Base-by-base conservation (phyloP, 352 stramenopile genomes). In the Globisporangium spinosum region DNA sequence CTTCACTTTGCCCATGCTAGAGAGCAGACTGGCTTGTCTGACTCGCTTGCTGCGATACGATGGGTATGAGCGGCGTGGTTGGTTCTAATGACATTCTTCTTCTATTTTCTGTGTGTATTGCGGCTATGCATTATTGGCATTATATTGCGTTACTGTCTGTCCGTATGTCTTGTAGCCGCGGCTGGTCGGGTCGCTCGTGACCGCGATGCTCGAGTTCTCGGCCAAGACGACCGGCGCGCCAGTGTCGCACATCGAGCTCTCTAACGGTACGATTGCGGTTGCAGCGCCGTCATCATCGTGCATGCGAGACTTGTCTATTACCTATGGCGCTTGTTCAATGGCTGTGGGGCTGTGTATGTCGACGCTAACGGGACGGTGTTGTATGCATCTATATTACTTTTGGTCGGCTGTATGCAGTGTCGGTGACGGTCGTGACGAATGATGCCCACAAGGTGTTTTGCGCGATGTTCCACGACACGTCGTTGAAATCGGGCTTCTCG, bases 151-250 rank as follows among this genome's bases (percentile, higher is more conserved):
- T 22, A 5, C 10, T 38, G 13, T 59, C 0, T 59, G 23, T 20
- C 22, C 57, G 7, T n/a, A 3, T 49, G 32, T 9, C 25, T 58
- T 60, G 47, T 29, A 97, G 87, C 89, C 91, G 29, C 85, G 90
- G 55, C 71, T 98, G 35, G 83, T 98, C 53, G 91, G 91, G 7
- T 97, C 90, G 34, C 78, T 98, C 22, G 79, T 98, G 69, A 97
- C 89, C 6, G 89, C 92, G 10, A 96, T 98, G 83, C 77, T 97
- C 67, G 91, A 97, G 78, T 98, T 97, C 77, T 94, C 87, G 25
- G 80, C 79, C 47, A 94, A 97, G 70, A 91, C 91, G 8, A 96
- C 87, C 8, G 92, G 92, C 25, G 84, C 91, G 60, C 90, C 87
- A 13, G 90, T 98, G 15, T 95, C 87, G 27, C 97, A 97, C 70